A percentile compares a stretch with the other conserved stretches of the same genome.
Conservation (phyloP, 176 grass and related monocot genomes). For the Ampelocalamus luodianensis region DNA sequence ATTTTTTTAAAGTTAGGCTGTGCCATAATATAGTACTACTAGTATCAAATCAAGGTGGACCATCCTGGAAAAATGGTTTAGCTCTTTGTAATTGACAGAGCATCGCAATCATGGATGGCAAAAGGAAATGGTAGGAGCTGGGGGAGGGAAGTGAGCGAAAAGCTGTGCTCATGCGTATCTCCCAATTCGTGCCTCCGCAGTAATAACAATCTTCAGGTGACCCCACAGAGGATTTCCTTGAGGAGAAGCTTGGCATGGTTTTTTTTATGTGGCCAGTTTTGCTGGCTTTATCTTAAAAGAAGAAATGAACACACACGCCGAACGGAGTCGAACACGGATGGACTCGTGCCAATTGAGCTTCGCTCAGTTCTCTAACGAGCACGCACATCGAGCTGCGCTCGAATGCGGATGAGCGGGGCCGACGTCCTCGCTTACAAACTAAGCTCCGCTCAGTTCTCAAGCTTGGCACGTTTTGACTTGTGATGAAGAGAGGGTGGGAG, state of each 20-base stretch:
- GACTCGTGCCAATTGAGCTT: too few species aligned
- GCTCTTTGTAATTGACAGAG: not conserved
- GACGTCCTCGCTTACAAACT: too few species aligned
- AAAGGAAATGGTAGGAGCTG: slow-evolving; percentile 10
- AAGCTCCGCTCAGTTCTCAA: too few species aligned
- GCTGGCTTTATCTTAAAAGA: too few species aligned
- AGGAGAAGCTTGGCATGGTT: slow-evolving; percentile 15
- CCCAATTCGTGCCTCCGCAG: not conserved
- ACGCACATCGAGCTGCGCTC: too few species aligned
- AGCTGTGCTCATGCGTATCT: not conserved
- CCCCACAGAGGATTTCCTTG: slow-evolving; percentile 6
- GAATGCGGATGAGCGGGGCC: too few species aligned
- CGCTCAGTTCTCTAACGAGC: too few species aligned
- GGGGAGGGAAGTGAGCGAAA: slow-evolving; percentile 2
- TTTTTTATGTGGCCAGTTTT: too few species aligned
- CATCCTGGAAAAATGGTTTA: slow-evolving; percentile 9
- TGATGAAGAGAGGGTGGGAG: not conserved
- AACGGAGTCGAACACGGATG: too few species aligned
- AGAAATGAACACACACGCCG: too few species aligned
- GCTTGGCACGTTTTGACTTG: not conserved
- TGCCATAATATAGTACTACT: not conserved
- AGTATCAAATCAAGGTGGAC: not conserved
- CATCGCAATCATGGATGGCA: slow-evolving; percentile 6
- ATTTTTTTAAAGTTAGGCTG: not conserved
- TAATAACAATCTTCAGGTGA: slow-evolving; percentile 9